phyloP scores from a whole-genome alignment of 371 early-diverging fungal genomes.

The Mortierella sp. region DNA sequence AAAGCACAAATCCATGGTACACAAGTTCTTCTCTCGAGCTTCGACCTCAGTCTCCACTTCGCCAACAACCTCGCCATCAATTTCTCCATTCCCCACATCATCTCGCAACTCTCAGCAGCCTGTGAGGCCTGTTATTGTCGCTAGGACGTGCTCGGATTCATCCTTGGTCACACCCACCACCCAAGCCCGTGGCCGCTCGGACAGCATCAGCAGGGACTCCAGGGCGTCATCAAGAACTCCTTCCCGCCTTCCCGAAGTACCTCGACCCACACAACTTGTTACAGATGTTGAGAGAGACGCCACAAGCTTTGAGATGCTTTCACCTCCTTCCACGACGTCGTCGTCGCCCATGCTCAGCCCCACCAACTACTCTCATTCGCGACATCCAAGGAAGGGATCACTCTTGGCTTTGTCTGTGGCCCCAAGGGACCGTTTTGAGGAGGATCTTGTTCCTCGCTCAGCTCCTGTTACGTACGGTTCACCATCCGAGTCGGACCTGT shows the following conservation, averaged over 20 bases:
- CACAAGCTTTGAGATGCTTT: not conserved
- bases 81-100: not conserved
- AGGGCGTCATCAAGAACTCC: too few relatives aligned
- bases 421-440: not conserved
- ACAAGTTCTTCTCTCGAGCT: slow-evolving; percentile 31
- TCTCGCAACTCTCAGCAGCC: not conserved
- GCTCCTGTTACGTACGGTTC: not conserved
- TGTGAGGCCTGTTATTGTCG: too few relatives aligned
- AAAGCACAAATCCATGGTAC: slow-evolving; percentile 26
- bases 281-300: not conserved
- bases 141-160: too few relatives aligned
- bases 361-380: not conserved
- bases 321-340: not conserved
- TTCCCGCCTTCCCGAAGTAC: not conserved
- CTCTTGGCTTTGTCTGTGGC: slow-evolving; percentile 6
- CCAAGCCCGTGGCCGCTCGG: not conserved
- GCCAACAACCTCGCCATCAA: not conserved
- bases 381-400: slow-evolving; percentile 11
- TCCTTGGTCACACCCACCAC: too few relatives aligned
- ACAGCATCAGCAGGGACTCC: not conserved
- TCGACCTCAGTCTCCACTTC: not conserved
- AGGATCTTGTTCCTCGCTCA: not conserved
- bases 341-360: not conserved
- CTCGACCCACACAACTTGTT: not conserved
- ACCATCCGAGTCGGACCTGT: not conserved